phyloP scores from a whole-genome alignment of 306 rosid genomes.

The Corylus heterophylla region DNA sequence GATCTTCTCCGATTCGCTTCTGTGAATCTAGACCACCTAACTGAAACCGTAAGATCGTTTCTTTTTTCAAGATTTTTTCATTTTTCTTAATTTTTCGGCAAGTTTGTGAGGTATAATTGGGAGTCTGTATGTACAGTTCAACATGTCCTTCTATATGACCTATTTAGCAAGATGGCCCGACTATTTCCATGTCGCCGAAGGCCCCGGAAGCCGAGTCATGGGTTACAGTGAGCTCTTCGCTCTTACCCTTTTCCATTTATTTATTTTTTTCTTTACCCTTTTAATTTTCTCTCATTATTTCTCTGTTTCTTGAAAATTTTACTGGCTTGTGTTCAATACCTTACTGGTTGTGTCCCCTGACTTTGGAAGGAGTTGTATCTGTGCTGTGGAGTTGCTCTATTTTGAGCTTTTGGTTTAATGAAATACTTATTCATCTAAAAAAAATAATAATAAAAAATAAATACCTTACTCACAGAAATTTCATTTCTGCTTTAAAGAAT shows the following conservation, averaged over 20 bases:
- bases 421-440: too few species aligned
- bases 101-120: not conserved
- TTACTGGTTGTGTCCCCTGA: too few species aligned
- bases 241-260: not conserved
- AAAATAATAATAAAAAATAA: too few species aligned
- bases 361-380: too few species aligned
- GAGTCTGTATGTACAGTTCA: slow-evolving; percentile 50
- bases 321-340: not conserved
- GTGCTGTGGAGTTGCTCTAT: too few species aligned
- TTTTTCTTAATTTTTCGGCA: not conserved
- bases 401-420: too few species aligned
- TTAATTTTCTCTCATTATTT: not conserved
- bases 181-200: slow-evolving; percentile 91
- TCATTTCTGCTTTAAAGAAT: not conserved
- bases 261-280: not conserved
- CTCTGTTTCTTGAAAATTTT: not conserved
- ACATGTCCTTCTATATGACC: slow-evolving; percentile 98
- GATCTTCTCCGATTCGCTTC: slow-evolving; percentile 88
- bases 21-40: slow-evolving; percentile 94
- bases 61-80: not conserved
- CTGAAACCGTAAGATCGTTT: slow-evolving; percentile 70
- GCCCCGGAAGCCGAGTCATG: slow-evolving; percentile 79
- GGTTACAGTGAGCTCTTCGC: slow-evolving; percentile 74
- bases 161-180: slow-evolving; percentile 98
- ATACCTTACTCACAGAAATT: not conserved